Percentiles rank a stretch among this genome's conserved stretches.
Conservation (phyloP, 176 grass and related monocot genomes). For the Calamus simplicifolius region DNA sequence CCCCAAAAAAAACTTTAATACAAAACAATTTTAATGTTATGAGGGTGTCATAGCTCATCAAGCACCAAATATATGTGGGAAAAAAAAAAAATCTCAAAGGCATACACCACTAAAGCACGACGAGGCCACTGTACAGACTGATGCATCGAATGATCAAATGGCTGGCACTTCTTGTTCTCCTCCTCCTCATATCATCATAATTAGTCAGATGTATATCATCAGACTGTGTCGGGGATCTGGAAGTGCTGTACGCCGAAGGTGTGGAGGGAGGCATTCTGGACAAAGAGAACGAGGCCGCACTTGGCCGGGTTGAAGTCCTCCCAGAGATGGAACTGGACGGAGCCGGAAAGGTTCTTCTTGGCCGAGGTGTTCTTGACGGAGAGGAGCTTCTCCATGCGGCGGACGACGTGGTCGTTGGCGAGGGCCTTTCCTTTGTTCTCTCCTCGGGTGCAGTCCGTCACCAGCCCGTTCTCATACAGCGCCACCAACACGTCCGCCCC, state of each 20-base stretch:
- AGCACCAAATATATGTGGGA: too few species aligned
- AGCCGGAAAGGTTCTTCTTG: constrained; percentile 54
- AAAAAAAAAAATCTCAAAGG: too few species aligned
- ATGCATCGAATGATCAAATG: too few species aligned
- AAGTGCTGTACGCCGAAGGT: constrained; percentile 70
- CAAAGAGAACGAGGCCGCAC: constrained; percentile 69
- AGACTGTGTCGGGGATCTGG: constrained; percentile 51
- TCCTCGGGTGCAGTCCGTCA: constrained; percentile 63
- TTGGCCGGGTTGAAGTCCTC: constrained; percentile 60
- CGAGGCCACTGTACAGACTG: too few species aligned
- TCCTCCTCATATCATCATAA: too few species aligned
- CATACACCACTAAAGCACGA: too few species aligned
- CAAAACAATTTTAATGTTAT: too few species aligned
- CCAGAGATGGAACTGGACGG: constrained; percentile 64
- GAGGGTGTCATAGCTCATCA: too few species aligned
- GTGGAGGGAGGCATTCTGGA: constrained; percentile 56
- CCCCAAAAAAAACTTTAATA: too few species aligned
- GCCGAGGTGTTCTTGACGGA: constrained; percentile 39
- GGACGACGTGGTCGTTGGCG: constrained; percentile 79
- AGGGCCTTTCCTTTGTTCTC: constrained; percentile 78
- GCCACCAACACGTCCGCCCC: constrained; percentile 68
- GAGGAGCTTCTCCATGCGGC: constrained; percentile 68
- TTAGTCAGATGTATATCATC: not conserved
- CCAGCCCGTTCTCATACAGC: constrained; percentile 73
- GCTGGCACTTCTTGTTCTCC: too few species aligned